Conservation (phyloP, 805 yeast species). For the Yarrowia sp. region DNA sequence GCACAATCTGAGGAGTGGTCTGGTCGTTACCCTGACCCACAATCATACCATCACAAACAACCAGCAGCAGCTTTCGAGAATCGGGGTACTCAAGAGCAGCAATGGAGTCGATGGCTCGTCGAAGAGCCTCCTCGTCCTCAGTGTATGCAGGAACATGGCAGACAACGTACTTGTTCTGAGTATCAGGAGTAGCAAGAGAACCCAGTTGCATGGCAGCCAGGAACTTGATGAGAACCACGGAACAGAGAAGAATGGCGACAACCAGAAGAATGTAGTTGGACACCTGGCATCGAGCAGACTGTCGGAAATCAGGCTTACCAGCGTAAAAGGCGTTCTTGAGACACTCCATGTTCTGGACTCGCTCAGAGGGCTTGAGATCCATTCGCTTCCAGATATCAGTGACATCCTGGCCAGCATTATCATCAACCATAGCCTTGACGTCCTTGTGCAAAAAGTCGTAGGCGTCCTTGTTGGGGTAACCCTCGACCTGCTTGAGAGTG, state of each 20-base stretch:
- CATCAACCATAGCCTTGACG: slow-evolving; percentile 49
- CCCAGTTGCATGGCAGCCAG: slow-evolving; percentile 54
- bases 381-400: slow-evolving; percentile 46
- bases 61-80: slow-evolving; percentile 61
- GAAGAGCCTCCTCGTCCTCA: slow-evolving; percentile 62
- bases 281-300: slow-evolving; percentile 52
- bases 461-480: slow-evolving; percentile 43
- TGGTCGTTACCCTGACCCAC: slow-evolving; percentile 68
- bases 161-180: slow-evolving; percentile 52
- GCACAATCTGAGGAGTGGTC: slow-evolving; percentile 64
- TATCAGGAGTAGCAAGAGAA: slow-evolving; percentile 49
- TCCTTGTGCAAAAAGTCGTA: slow-evolving; percentile 48
- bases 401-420: slow-evolving; percentile 51
- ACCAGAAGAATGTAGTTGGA: slow-evolving; percentile 54
- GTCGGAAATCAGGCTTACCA: slow-evolving; percentile 53
- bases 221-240: slow-evolving; percentile 51
- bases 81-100: slow-evolving; percentile 67
- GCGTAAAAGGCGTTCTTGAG: slow-evolving; percentile 52
- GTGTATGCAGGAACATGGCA: slow-evolving; percentile 65
- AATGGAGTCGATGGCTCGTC: slow-evolving; percentile 65
- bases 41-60: slow-evolving; percentile 67
- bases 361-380: slow-evolving; percentile 44
- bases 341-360: slow-evolving; percentile 49
- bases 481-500: slow-evolving; percentile 51
- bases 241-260: slow-evolving; percentile 51